Evolutionary conservation across 768 basidiomycete genomes (phyloP), one percentile per base, ranked within the genome.

Genomic region (Serpula lacrymans): DNA sequence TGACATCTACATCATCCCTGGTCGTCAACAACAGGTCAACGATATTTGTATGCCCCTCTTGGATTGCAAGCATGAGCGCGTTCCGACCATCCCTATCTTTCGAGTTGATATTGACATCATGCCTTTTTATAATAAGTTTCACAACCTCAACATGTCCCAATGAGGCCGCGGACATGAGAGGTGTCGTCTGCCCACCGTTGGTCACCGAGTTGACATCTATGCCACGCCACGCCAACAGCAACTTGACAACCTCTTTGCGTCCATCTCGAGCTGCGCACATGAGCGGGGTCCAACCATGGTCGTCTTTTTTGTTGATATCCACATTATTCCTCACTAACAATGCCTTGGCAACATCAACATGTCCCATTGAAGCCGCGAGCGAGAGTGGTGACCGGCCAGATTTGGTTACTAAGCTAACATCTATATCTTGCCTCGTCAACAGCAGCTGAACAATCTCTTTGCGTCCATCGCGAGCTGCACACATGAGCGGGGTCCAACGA

Each of bases 101-200:
- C n/a, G 43, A 45, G 20, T 47, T 37, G 2, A 45, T 29, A 9
- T 45, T 18, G 27, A 37, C 42, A 29, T 47, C 43, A 26, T 45
- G 11, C 26, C 43, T 29, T 4, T 6, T 20, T n/a, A 43, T 29
- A 12, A 48, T 21, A 17, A 48, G 17, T 21, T 17, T 23, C 30
- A 48, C 44, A 2, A 39, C 30, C 11, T 23, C 36, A 21, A 35
- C 26, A 24, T 48, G 37, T 5, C 47, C 47, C 35, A 40, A 28
- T 22, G 12, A 16, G 9, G 47, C 47, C 18, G 44, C 44, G 20
- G 18, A 40, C 10, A 27, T 24, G 14, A 48, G 32, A 23, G 46
- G 38, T 17, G 43, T 35, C 17, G 43, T 44, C 12, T 22, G 20
- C 14, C 28, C 20, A 14, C 2, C 34, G 10, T 22, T 8, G 14